Base-by-base conservation (phyloP, 2,329 filamentous ascomycete species). In the Calonectria henricotiae region DNA sequence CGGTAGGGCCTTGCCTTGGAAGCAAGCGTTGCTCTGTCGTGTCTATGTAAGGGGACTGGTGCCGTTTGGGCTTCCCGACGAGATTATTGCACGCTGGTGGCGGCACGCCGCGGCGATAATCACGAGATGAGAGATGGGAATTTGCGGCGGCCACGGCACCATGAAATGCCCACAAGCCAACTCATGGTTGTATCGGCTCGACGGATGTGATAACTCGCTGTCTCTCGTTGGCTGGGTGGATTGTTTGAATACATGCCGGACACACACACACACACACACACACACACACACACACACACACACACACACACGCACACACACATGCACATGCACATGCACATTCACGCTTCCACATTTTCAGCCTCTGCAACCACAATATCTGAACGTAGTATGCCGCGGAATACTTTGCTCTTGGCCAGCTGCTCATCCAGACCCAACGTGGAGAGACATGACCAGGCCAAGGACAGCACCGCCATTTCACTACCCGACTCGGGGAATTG, bases 131-230 rank as follows among this genome's bases (percentile, higher is more conserved):
- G 13, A 41, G 46, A 51, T 47, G 61, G 9, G 23, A 47, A 25
- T 37, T 35, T 44, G 32, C 32, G 27, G 41, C 39, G 46, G 20
- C 39, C 54, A 41, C 27, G 55, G 32, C 32, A 43, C 37, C 55
- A 41, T 51, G 51, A 39, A 54, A 37, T 23, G 44, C 37, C 44
- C 55, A 55, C 37, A 37, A 60, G 62, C 61, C 62, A 58, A 64
- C 32, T 43, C 41, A 60, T 51, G 61, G 58, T 60, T 25, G 67
- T 43, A 58, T 51, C 67, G 65, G 65, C 39, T 68, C 58, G 62
- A 20, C 49, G 62, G 54, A 65, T 54, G 62, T 62, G 67, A 65
- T 60, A 58, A 37, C 39, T 44, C 49, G 49, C 13, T 17, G 35
- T 17, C 23, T 32, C 23, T 37, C 30, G 54, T 66, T 66, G 62